Evolutionary conservation across 495 filamentous ascomycete genomes (phyloP).

Genomic region (Opeltia flavorubescens): DNA sequence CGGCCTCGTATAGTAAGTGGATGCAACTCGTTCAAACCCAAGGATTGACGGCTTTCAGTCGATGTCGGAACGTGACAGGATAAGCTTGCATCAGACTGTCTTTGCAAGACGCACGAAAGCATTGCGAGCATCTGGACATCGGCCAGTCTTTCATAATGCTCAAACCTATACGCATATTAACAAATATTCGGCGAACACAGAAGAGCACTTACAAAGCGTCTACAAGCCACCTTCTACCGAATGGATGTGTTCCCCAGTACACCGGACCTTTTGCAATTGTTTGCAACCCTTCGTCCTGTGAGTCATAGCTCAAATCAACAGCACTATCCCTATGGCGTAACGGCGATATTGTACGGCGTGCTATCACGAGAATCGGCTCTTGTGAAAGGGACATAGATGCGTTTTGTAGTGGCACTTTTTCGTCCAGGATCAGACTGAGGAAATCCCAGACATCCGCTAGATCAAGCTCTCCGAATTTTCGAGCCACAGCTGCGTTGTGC

Average conservation of each 20-base stretch:
- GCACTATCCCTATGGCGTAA: conserved; percentile 21
- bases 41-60: too few species aligned
- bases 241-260: conserved; percentile 75
- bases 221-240: conserved; percentile 63
- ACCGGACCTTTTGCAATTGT: conserved; percentile 37
- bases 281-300: conserved; percentile 3
- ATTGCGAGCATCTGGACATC: conserved; percentile 93
- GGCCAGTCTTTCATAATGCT: conserved; percentile 62
- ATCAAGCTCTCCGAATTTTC: conserved; percentile 57
- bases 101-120: conserved; percentile 67
- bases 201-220: conserved; percentile 20
- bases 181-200: conserved; percentile 12
- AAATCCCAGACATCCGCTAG: conserved; percentile 77
- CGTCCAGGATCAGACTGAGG: conserved; percentile 58
- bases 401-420: conserved; percentile 55
- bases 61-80: too few species aligned
- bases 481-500: conserved; percentile 68
- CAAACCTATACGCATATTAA: conserved; percentile 36
- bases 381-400: conserved; percentile 35
- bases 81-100: too few species aligned
- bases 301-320: conserved; percentile 24
- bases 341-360: conserved; percentile 16
- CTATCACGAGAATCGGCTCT: conserved; percentile 48
- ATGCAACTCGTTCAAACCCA: too few species aligned
- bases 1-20: conserved; percentile 25